phyloP scores from a whole-genome alignment of 371 early-diverging fungal genomes.

The Circinella umbellata region DNA sequence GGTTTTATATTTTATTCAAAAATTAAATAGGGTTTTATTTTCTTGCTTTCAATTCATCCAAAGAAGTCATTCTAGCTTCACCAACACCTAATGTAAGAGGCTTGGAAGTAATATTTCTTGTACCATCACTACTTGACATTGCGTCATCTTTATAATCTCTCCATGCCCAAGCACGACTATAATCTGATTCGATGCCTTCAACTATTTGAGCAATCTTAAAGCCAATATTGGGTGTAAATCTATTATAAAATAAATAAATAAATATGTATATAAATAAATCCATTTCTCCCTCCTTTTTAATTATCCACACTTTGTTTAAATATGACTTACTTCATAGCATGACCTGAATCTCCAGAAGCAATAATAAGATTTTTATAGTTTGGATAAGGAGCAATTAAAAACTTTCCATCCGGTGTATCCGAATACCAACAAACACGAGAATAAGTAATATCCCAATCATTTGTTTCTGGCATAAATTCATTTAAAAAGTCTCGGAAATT shows the following conservation, averaged over 20 bases:
- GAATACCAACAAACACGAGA: constrained; percentile 50
- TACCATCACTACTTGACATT: constrained; percentile 2
- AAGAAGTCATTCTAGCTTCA: background rate
- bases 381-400: constrained; percentile 42
- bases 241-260: constrained; percentile 4
- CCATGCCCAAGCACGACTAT: constrained; percentile 33
- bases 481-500: constrained; percentile 37
- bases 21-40: background rate
- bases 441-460: constrained; percentile 31
- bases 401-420: constrained; percentile 45
- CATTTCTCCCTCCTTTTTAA: too few relatives aligned
- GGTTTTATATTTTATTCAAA: background rate
- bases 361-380: constrained; percentile 34
- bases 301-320: background rate
- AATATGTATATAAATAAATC: too few relatives aligned
- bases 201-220: constrained; percentile 32
- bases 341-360: constrained; percentile 46
- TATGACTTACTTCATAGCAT: constrained; percentile 40
- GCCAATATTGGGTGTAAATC: constrained; percentile 37
- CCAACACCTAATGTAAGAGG: background rate
- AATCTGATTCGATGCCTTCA: constrained; percentile 30
- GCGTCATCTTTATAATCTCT: constrained; percentile 8
- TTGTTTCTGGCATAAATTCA: constrained; percentile 39
- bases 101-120: background rate
- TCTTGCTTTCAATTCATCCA: background rate